Base-by-base conservation (phyloP, 2,329 filamentous ascomycete genomes). In the Clonostachys chloroleuca region DNA sequence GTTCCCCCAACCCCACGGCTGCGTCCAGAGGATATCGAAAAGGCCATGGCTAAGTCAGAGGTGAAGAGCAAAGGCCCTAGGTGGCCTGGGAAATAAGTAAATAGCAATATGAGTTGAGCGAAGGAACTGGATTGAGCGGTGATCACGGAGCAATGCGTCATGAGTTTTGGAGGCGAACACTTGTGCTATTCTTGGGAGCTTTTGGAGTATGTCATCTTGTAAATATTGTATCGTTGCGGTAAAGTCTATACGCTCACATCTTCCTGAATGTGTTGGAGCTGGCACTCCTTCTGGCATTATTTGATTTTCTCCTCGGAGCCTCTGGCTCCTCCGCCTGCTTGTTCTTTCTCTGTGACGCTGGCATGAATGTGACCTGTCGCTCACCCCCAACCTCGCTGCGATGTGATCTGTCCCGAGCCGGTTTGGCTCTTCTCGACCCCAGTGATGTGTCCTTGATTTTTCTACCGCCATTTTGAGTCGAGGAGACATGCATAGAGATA, bases 251-350 rank as follows among this genome's bases (percentile, higher is more conserved):
- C 24, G 24, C 51, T 63, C 69, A 86, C 73, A 89, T 75, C 59
- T 74, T 78, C 62, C 86, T 79, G 64, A 91, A 88, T 39, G 83
- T 83, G 66, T 92, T 92, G 45, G 77, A 78, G 66, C 86, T 90
- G 44, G 88, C 88, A 65, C 86, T 91, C 57, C 87, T 73, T 57
- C 87, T 80, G 47, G 62, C 61, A 47, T 70, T 69, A 42, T 46
- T 49, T 33, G 61, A 62, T 54, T 64, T 68, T 30, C 24, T 30
- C 40, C 61, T 62, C 41, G 61, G 59, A 24, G 61, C 55, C 17
- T 56, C 54, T 34, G 55, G 55, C n/a, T 50, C 50, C 37, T 51
- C 45, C 24, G 49, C 49, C 40, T 62, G 56, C 36, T 74, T 64
- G 60, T 72, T 69, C 57, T 77, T 81, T 63, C 69, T 80, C 55